Conservation (phyloP, 148 eudicot genomes). For the Camellia granthamiana region DNA sequence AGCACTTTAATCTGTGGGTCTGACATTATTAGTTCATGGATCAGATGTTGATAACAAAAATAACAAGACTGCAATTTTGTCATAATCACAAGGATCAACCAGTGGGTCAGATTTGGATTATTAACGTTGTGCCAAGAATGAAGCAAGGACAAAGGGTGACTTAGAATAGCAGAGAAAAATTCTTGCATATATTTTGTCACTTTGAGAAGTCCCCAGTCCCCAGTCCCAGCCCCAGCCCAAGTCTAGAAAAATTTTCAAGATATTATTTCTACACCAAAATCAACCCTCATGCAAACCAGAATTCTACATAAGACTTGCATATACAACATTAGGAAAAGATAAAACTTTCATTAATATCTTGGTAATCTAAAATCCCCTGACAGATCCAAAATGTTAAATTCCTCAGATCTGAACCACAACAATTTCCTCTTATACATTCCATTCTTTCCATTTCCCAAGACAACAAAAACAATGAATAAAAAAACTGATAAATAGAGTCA, state of each 20-base stretch:
- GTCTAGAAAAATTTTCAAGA: not conserved
- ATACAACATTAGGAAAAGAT: not conserved
- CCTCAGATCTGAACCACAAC: not conserved
- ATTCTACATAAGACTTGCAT: not conserved
- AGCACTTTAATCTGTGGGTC: constrained; percentile 59
- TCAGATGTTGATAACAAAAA: constrained; percentile 12
- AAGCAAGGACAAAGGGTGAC: not conserved
- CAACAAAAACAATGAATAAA: not conserved
- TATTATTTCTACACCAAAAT: not conserved
- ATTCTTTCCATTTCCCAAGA: not conserved
- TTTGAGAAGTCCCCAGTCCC: not conserved
- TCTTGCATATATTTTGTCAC: not conserved
- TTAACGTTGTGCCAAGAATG: not conserved
- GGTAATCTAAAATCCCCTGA: not conserved
- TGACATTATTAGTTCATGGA: constrained; percentile 19
- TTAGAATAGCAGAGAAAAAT: not conserved
- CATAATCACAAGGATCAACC: not conserved
- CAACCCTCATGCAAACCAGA: not conserved
- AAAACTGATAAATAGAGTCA: not conserved
- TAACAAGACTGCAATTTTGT: not conserved
- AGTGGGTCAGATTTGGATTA: not conserved
- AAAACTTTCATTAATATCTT: not conserved
- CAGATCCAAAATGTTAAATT: not conserved
- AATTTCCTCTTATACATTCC: not conserved
- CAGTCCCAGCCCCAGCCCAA: not conserved